Conservation (phyloP, 495 filamentous ascomycete genomes). For the Trichoderma asperelloides region DNA sequence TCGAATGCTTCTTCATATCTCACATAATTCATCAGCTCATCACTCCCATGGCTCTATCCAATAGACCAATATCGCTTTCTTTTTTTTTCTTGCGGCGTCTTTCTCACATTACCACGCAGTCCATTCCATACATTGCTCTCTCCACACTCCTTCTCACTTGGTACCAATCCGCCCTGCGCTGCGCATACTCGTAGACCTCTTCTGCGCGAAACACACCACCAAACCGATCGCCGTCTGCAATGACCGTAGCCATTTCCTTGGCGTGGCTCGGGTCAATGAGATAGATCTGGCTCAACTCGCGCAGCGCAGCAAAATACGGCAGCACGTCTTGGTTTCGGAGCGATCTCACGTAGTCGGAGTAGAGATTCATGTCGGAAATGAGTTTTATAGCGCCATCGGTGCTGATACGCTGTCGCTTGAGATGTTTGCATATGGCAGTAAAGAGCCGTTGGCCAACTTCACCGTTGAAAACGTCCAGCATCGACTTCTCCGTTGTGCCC, state of each 20-base stretch:
- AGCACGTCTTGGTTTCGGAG: slow-evolving; percentile 75
- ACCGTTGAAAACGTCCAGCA: slow-evolving; percentile 97
- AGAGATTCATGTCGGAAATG: slow-evolving; percentile 94
- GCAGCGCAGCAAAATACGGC: slow-evolving; percentile 82
- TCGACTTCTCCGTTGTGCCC: slow-evolving; percentile 91
- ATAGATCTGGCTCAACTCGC: slow-evolving; percentile 92
- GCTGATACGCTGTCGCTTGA: slow-evolving; percentile 89
- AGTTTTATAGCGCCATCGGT: slow-evolving; percentile 85
- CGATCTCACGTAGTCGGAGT: slow-evolving; percentile 72
- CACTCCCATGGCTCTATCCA: background rate
- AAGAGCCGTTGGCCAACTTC: slow-evolving; percentile 93
- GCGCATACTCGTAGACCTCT: slow-evolving; percentile 96
- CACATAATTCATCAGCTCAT: background rate
- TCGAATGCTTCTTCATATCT: background rate
- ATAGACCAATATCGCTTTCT: background rate
- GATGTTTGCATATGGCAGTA: slow-evolving; percentile 84
- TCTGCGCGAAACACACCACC: slow-evolving; percentile 87
- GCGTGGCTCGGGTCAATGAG: slow-evolving; percentile 80
- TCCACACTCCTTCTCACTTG: slow-evolving; percentile 79
- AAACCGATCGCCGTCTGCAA: slow-evolving; percentile 86
- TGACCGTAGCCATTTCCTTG: slow-evolving; percentile 89
- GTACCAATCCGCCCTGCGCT: slow-evolving; percentile 91
- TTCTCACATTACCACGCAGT: slow-evolving; percentile 74
- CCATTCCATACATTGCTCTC: slow-evolving; percentile 94
- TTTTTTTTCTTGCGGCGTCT: slow-evolving; percentile 7